Percentiles rank a stretch among this genome's conserved stretches.
Evolutionary conservation across 2,329 filamentous ascomycete species (phyloP).

Genomic region (Amphichorda felina): DNA sequence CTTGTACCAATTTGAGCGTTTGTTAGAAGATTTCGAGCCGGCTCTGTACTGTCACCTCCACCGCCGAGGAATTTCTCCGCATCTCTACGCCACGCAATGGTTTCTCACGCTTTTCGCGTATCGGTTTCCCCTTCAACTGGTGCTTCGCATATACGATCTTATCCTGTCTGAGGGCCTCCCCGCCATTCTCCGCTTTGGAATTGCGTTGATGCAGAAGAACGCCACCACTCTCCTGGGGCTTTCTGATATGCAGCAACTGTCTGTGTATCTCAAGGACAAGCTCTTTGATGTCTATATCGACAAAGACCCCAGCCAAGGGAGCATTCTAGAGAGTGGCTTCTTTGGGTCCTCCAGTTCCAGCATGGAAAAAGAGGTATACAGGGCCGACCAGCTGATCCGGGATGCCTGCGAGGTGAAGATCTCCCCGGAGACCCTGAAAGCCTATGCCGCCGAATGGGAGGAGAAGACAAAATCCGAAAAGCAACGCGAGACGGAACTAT

Average conservation of each 20-base stretch:
- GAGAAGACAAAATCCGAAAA: constrained; percentile 76
- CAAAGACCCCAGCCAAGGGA: constrained; percentile 80
- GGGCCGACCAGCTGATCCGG: constrained; percentile 83
- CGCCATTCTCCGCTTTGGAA: constrained; percentile 87
- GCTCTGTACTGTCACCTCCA: constrained; percentile 90
- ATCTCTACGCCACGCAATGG: constrained; percentile 97
- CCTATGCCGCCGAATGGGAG: constrained; percentile 82
- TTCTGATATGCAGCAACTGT: constrained; percentile 84
- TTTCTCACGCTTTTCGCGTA: constrained; percentile 98
- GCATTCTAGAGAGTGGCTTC: constrained; percentile 90
- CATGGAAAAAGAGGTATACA: constrained; percentile 89
- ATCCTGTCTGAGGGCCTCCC: constrained; percentile 88
- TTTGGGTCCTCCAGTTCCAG: constrained; percentile 86
- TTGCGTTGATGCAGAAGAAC: constrained; percentile 96
- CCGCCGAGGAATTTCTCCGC: constrained; percentile 74
- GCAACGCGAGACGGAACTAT: constrained; percentile 72
- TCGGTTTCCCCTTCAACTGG: constrained; percentile 89
- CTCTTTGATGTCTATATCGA: constrained; percentile 97
- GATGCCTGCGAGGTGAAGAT: constrained; percentile 86
- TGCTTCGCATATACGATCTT: constrained; percentile 91
- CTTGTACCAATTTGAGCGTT: constrained; percentile 86
- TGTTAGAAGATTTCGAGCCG: constrained; percentile 88
- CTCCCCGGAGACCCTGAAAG: constrained; percentile 67
- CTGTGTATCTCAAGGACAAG: constrained; percentile 83
- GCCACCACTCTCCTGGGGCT: constrained; percentile 64